These are phyloP conservation scores for Austroboletus eburneus DNA, from an alignment of 768 basidiomycete genomes.

Conservation along the genomic window DNA sequence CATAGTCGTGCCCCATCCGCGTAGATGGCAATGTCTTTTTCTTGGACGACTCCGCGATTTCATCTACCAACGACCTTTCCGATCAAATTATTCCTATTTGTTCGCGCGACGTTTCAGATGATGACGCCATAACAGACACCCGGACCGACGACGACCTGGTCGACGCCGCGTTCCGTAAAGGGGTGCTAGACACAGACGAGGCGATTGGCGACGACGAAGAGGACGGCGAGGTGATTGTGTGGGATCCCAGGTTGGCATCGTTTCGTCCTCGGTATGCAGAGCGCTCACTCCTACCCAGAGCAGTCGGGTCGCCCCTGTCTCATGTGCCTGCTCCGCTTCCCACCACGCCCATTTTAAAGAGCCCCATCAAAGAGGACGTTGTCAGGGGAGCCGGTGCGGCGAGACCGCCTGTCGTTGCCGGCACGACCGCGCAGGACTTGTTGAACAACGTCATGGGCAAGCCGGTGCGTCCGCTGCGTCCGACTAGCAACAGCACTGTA, in stretches of 20 bases:
- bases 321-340: constrained; percentile 12
- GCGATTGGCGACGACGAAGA: constrained; percentile 47
- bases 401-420: constrained; percentile 18
- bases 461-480: constrained; percentile 8
- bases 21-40: constrained; percentile 21
- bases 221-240: constrained; percentile 71
- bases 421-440: constrained; percentile 65
- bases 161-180: constrained; percentile 57
- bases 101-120: constrained; percentile 34
- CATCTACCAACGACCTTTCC: constrained; percentile 7
- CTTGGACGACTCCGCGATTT: constrained; percentile 10
- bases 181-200: constrained; percentile 31
- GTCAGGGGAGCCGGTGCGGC: constrained; percentile 20
- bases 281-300: constrained; percentile 4
- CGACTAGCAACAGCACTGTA: constrained; percentile 23
- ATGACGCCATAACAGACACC: constrained; percentile 61
- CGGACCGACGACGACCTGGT: constrained; percentile 76
- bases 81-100: constrained; percentile 16
- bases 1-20: constrained; percentile 24
- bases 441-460: constrained; percentile 40
- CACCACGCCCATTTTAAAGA: constrained; percentile 14
- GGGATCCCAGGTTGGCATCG: constrained; percentile 55
- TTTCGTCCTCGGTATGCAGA: not conserved
- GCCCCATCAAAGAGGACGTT: constrained; percentile 4
- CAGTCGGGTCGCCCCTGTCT: constrained; percentile 19